Evolutionary conservation across 257 asterid genomes (phyloP), one percentile per base, ranked within the genome.

Genomic region (Solanum clarkiae): DNA sequence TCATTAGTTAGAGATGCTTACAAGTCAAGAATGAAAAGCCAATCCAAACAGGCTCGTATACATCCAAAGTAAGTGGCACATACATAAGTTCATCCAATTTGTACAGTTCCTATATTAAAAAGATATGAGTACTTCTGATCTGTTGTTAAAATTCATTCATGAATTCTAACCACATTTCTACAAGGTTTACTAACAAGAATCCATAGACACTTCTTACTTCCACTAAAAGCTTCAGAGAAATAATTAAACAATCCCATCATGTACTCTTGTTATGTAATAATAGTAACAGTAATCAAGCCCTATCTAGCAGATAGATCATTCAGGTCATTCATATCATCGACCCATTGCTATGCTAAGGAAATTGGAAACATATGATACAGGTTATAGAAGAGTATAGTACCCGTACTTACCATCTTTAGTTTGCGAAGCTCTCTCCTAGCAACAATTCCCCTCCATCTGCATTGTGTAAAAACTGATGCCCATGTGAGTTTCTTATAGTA

Each of bases 371-470:
- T 77, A 77, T 77, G 47, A 53, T 45, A 77, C 26, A 51, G 49
- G 63, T 26, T 51, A 51, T 77, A 53, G 42, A 77, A 53, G 49
- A 77, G 26, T 53, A 17, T 63, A 45, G 80, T 24, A 75, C 69
- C 47, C 32, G n/a, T 53, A 45, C 86, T 57, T 89, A 95, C 99
- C 99, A 92, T 93, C 92, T 95, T 94, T 84, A 95, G 89, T 90
- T 93, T 92, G 74, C 94, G 96, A 85, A 95, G 96, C 91, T 95
- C 98, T 90, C 81, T 92, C 88, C 92, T 89, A 44, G 94, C 99
- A 85, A 86, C 88, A 88, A 87, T 88, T 83, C 97, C 98, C 87
- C 97, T 95, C 98, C 98, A 95, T 90, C 98, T 93, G 88, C 98
- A 91, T 87, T 95, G 98, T 49, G 96, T 92, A 77, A 90, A 84